These are phyloP conservation scores for Retiboletus fuscus DNA, from an alignment of 1,284 basidiomycete species.

Conservation along the genomic window DNA sequence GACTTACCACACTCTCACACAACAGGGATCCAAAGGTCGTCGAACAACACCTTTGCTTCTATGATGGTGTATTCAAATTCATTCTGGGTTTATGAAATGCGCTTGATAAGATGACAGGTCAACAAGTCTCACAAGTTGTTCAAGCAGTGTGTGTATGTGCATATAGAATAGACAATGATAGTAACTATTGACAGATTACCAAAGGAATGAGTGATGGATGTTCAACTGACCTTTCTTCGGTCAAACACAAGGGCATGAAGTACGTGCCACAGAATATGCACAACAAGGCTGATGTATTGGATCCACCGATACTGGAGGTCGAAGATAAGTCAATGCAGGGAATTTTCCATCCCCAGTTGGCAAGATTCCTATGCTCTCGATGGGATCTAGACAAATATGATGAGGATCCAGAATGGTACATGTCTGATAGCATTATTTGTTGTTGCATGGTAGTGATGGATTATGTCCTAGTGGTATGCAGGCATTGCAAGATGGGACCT, in stretches of 20 bases:
- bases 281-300: background rate
- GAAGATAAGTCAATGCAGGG: conserved; percentile 11
- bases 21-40: background rate
- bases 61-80: background rate
- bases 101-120: background rate
- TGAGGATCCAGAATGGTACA: conserved; percentile 12
- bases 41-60: conserved; percentile 4
- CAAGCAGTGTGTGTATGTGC: conserved; percentile 4
- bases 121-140: background rate
- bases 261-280: conserved; percentile 12
- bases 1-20: background rate
- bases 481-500: conserved; percentile 6
- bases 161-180: conserved; percentile 2
- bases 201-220: conserved; percentile 8
- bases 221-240: conserved; percentile 1
- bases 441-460: background rate
- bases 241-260: conserved; percentile 16
- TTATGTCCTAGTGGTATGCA: conserved; percentile 13
- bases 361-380: conserved; percentile 1
- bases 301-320: background rate
- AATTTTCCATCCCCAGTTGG: conserved; percentile 21
- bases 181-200: background rate
- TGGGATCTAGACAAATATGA: conserved; percentile 20
- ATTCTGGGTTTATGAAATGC: background rate
- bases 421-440: background rate